Conservation (phyloP, 2,329 filamentous ascomycete species). For the Hymenoscyphus occultus region DNA sequence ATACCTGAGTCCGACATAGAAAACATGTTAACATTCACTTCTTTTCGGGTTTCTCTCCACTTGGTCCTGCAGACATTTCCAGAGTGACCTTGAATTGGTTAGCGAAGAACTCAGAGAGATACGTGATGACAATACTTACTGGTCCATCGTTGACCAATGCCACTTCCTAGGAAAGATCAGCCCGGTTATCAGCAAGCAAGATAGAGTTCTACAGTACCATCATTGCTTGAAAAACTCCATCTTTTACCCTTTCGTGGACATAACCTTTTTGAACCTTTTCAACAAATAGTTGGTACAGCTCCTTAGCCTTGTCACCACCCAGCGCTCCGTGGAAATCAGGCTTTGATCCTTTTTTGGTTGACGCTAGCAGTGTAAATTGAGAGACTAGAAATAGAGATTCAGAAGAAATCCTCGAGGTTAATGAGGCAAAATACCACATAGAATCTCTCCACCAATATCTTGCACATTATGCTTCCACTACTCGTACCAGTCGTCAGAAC, state of each 20-base stretch:
- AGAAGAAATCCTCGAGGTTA: conserved; percentile 2
- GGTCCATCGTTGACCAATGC: conserved; percentile 83
- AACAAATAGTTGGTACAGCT: conserved; percentile 82
- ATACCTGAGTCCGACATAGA: neutral
- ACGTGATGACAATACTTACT: conserved; percentile 41
- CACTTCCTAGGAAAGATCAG: conserved; percentile 55
- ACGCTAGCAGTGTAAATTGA: conserved; percentile 90
- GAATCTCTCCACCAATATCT: conserved; percentile 85
- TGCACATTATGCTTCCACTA: conserved; percentile 89
- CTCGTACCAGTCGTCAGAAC: neutral
- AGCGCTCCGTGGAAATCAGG: conserved; percentile 92
- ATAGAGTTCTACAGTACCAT: conserved; percentile 52
- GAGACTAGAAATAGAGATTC: conserved; percentile 63
- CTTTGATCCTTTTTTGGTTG: conserved; percentile 93
- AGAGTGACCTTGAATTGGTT: conserved; percentile 31
- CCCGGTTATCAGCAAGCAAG: neutral
- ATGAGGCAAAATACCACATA: conserved; percentile 67
- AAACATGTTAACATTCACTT: neutral
- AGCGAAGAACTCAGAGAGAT: neutral
- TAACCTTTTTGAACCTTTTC: conserved; percentile 72
- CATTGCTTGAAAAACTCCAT: conserved; percentile 98
- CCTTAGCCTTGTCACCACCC: conserved; percentile 71
- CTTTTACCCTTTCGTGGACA: conserved; percentile 71
- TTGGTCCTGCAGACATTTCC: conserved; percentile 31
- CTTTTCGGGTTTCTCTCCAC: neutral